Conservation (phyloP, 345 rosid species). For the Clarkia xantiana region DNA sequence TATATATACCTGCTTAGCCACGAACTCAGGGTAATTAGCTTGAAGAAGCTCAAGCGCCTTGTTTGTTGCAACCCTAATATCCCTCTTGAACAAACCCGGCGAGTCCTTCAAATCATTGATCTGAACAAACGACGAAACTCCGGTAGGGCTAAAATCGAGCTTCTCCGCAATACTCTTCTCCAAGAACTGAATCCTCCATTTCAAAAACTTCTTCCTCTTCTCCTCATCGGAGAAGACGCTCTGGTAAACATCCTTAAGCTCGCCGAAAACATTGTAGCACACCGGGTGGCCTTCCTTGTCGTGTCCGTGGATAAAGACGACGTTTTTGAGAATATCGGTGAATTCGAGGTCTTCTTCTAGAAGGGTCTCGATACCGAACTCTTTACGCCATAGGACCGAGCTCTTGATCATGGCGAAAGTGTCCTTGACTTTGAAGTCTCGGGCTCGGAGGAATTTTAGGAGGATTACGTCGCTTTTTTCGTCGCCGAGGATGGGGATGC, state of each 20-base stretch:
- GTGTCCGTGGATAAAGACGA: conserved; percentile 61
- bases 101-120: conserved; percentile 72
- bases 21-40: conserved; percentile 54
- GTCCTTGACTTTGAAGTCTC: conserved; percentile 75
- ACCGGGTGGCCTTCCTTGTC: conserved; percentile 80
- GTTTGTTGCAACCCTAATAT: conserved; percentile 50
- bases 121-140: conserved; percentile 46
- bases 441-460: conserved; percentile 65
- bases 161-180: conserved; percentile 66
- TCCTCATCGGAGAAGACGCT: conserved; percentile 51
- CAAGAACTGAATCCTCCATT: conserved; percentile 74
- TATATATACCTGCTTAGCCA: conserved; percentile 44
- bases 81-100: conserved; percentile 49
- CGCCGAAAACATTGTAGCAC: conserved; percentile 73
- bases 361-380: conserved; percentile 49
- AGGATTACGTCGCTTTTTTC: conserved; percentile 69
- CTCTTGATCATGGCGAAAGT: conserved; percentile 65
- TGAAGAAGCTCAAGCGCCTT: conserved; percentile 60
- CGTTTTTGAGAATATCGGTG: conserved; percentile 52
- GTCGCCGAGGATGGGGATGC: conserved; percentile 54
- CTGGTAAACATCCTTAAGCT: conserved; percentile 51
- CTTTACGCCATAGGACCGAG: conserved; percentile 61
- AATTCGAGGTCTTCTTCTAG: conserved; percentile 49
- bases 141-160: conserved; percentile 58
- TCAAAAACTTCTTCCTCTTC: conserved; percentile 52